Base-by-base conservation (phyloP, 1,284 basidiomycete genomes). In the Cystobasidiaceae sp. region DNA sequence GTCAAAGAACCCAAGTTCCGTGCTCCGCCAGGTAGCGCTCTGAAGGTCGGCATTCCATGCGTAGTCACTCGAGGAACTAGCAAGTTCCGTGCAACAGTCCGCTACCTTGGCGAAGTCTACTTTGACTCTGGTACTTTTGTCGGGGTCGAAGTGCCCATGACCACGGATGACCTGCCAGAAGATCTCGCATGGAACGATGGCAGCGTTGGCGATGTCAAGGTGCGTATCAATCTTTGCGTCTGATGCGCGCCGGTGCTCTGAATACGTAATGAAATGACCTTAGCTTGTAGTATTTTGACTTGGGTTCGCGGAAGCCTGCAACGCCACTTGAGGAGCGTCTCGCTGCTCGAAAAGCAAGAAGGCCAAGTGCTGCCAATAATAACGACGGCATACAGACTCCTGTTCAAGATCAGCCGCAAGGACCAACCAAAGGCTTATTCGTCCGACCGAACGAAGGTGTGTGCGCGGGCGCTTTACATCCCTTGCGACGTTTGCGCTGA, bases 11-110 rank as follows among this genome's bases (percentile, higher is more conserved):
- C 48, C 2, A 9, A 9, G 15, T 17, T 13, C 58, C 21, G 49
- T 57, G 28, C 81, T 81, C 7, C 80, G 79, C 11, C 67, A 17
- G 90, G 91, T 0, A 84, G 87, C 0, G 86, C 84, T 4, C 82
- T 96, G 39, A 85, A 89, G 44, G 85, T 93, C 21, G 91, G 92
- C 6, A 93, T 94, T 50, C 90, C 90, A 0, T 94, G 91, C 78
- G 90, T 94, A 73, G 89, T 93, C 62, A 85, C 86, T 0, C 49
- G 28, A 21, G 87, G 87, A 71, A 82, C 87, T 30, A 86, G 86
- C 66, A 83, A 89, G 11, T 93, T 93, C 81, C 85, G 86, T 58
- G 92, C 90, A 0, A 86, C 85, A 70, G 89, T 90, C 21, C 81
- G 90, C 7, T 94, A 93, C 73, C 89, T 94, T 56, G 92, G 91